phyloP scores from a whole-genome alignment of 768 basidiomycete species.

The Boletus reticuloceps region DNA sequence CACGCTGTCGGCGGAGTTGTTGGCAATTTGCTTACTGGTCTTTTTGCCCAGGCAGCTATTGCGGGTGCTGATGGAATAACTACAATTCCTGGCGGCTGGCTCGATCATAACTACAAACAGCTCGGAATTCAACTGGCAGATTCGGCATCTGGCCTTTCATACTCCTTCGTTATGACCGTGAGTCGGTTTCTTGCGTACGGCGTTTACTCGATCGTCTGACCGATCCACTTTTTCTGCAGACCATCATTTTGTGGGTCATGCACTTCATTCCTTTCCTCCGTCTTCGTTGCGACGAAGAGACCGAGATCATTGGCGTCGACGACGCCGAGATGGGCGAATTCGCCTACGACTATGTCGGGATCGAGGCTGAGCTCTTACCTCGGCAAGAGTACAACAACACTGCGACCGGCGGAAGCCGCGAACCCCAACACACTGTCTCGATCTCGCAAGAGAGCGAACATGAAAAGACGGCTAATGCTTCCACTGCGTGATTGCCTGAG shows the following conservation, averaged over 20 bases:
- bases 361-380: slow-evolving; percentile 51
- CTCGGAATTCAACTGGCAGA: slow-evolving; percentile 85
- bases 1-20: slow-evolving; percentile 77
- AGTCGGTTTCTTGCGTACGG: slow-evolving; percentile 23
- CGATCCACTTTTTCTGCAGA: slow-evolving; percentile 35
- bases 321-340: slow-evolving; percentile 89
- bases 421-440: slow-evolving; percentile 31
- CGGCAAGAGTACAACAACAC: slow-evolving; percentile 30
- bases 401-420: slow-evolving; percentile 32
- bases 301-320: slow-evolving; percentile 83
- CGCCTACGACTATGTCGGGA: slow-evolving; percentile 82
- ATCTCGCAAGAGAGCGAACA: slow-evolving; percentile 28
- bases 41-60: slow-evolving; percentile 82
- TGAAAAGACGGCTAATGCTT: slow-evolving; percentile 18
- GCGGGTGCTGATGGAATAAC: slow-evolving; percentile 78
- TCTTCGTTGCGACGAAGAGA: slow-evolving; percentile 63
- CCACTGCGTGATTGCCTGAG: background rate
- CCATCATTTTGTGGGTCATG: slow-evolving; percentile 84
- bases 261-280: slow-evolving; percentile 80
- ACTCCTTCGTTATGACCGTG: slow-evolving; percentile 77
- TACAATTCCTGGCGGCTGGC: slow-evolving; percentile 77
- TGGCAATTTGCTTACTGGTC: slow-evolving; percentile 80
- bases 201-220: background rate
- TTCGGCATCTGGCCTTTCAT: slow-evolving; percentile 59
- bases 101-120: slow-evolving; percentile 78